phyloP scores from a whole-genome alignment of 2,329 filamentous ascomycete genomes.

The Cytospora piceae region DNA sequence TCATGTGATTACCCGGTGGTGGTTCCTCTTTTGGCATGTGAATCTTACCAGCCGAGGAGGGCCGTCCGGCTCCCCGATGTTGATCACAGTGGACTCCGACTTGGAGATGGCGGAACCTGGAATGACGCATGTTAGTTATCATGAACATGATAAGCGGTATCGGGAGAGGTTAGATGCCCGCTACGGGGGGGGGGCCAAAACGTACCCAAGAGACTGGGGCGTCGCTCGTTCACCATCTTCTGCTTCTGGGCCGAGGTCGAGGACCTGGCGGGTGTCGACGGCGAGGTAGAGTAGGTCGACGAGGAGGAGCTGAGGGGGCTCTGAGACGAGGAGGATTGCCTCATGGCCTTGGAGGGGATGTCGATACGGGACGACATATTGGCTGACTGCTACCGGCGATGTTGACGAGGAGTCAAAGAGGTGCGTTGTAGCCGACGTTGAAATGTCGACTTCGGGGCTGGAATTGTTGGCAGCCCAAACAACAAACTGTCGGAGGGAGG shows the following conservation, averaged over 20 bases:
- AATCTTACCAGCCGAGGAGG: conserved; percentile 68
- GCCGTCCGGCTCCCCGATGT: conserved; percentile 75
- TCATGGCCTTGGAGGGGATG: conserved; percentile 59
- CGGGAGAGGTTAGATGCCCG: background rate
- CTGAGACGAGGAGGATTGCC: conserved; percentile 44
- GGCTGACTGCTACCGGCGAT: conserved; percentile 28
- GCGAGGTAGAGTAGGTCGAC: conserved; percentile 62
- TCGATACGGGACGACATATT: conserved; percentile 71
- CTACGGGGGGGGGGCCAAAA: conserved; percentile 21
- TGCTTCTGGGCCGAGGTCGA: conserved; percentile 45
- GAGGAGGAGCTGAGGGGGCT: conserved; percentile 53
- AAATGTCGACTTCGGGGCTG: conserved; percentile 9
- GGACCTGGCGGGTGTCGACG: conserved; percentile 52
- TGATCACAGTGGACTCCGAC: conserved; percentile 79
- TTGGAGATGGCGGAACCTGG: conserved; percentile 72
- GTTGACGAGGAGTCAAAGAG: conserved; percentile 1
- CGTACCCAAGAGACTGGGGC: conserved; percentile 66
- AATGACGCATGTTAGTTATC: conserved; percentile 31
- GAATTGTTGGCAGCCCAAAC: conserved; percentile 22
- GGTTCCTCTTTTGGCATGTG: background rate
- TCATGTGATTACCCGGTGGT: conserved; percentile 16
- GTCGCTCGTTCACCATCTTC: conserved; percentile 55
- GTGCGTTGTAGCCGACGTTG: conserved; percentile 1
- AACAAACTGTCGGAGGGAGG: conserved; percentile 17
- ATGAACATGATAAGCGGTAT: conserved; percentile 8